A percentile compares a stretch with the other conserved stretches of the same genome.
phyloP scores from a whole-genome alignment of 2,329 filamentous ascomycete genomes.

The Claviceps spartinae region DNA sequence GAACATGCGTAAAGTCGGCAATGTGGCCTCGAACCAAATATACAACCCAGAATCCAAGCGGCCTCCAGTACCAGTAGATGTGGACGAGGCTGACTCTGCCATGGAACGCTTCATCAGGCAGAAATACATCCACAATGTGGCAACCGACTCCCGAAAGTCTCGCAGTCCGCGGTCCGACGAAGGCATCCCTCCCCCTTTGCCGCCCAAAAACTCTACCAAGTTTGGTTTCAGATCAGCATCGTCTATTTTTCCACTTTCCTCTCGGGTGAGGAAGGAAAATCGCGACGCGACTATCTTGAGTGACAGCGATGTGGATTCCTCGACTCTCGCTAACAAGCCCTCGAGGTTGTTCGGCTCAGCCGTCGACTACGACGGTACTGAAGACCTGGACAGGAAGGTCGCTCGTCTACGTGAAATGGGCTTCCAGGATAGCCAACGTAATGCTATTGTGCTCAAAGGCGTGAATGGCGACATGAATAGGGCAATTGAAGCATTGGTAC shows the following conservation, averaged over 20 bases:
- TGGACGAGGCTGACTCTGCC: conserved; percentile 81
- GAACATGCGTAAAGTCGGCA: conserved; percentile 92
- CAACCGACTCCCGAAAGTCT: conserved; percentile 24
- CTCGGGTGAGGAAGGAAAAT: conserved; percentile 43
- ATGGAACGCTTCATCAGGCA: conserved; percentile 93
- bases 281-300: conserved; percentile 16
- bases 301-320: conserved; percentile 15
- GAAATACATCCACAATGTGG: conserved; percentile 63
- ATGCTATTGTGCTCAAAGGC: conserved; percentile 67
- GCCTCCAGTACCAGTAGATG: conserved; percentile 75
- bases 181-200: conserved; percentile 43
- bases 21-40: conserved; percentile 68
- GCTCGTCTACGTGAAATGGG: conserved; percentile 76
- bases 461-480: conserved; percentile 75
- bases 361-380: conserved; percentile 37
- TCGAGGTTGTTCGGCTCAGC: conserved; percentile 58
- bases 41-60: conserved; percentile 80
- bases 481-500: conserved; percentile 71
- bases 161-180: conserved; percentile 42
- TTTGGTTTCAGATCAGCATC: conserved; percentile 45
- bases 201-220: conserved; percentile 52
- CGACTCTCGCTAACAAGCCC: conserved; percentile 44
- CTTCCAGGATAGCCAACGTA: conserved; percentile 71
- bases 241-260: conserved; percentile 53
- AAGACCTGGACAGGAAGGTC: conserved; percentile 65